Evolutionary conservation across 73 alveolate species (phyloP).

Genomic region (Paraurostyla sp.): DNA sequence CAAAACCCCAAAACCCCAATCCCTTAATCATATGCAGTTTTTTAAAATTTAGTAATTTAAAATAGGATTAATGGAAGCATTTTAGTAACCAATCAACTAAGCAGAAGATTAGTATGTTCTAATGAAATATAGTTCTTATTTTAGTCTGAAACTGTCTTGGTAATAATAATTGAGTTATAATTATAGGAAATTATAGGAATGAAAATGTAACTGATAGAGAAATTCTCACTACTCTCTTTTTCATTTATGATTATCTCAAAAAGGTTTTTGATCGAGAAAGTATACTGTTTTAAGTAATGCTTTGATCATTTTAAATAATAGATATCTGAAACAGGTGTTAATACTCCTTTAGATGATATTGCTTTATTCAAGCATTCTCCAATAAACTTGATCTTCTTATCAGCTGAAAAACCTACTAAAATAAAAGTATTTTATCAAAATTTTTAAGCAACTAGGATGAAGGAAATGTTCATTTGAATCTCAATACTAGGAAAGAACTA

Average conservation of each 20-base stretch:
- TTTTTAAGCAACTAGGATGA: not conserved
- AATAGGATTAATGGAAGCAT: too few relatives aligned
- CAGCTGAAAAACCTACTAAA: not conserved
- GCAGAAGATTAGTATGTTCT: too few relatives aligned
- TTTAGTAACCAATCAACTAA: too few relatives aligned
- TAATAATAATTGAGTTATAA: too few relatives aligned
- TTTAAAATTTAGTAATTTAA: too few relatives aligned
- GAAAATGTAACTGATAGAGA: conserved; percentile 26
- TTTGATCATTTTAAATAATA: not conserved
- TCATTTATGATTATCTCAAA: conserved; percentile 25
- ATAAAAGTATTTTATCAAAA: not conserved
- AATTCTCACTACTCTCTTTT: not conserved
- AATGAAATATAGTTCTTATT: too few relatives aligned
- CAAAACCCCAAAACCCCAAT: too few relatives aligned
- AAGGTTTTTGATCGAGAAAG: not conserved
- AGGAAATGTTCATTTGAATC: not conserved
- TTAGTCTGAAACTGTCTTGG: too few relatives aligned
- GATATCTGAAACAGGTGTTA: not conserved
- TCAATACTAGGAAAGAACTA: conserved; percentile 13
- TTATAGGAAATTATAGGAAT: conserved; percentile 24
- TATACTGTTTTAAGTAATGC: not conserved
- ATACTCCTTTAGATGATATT: conserved; percentile 38
- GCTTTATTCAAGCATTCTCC: conserved; percentile 17
- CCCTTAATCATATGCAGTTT: too few relatives aligned
- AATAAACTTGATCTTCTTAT: not conserved